A percentile compares a stretch with the other conserved stretches of the same genome.
phyloP scores from a whole-genome alignment of 345 rosid genomes.

The Citrus reticulata region DNA sequence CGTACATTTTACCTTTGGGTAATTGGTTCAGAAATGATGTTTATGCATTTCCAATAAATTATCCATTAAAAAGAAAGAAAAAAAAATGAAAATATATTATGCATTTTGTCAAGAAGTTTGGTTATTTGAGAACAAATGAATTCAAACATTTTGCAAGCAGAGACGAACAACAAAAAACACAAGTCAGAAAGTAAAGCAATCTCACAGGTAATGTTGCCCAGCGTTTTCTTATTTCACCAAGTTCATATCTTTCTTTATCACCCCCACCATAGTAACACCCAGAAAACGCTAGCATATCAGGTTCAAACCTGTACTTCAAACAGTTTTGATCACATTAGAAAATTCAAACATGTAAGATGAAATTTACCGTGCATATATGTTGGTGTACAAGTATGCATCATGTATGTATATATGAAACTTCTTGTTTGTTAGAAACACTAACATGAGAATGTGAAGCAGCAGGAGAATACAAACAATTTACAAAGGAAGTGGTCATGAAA shows the following conservation, averaged over 20 bases:
- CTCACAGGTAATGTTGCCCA: constrained; percentile 98
- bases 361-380: not conserved
- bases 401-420: not conserved
- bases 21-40: not conserved
- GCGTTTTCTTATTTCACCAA: constrained; percentile 87
- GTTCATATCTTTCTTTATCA: constrained; percentile 86
- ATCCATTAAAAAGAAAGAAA: not conserved
- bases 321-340: not conserved
- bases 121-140: not conserved
- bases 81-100: not conserved
- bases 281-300: constrained; percentile 99
- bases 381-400: not conserved
- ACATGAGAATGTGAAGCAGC: not conserved
- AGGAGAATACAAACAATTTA: not conserved
- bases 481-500: not conserved
- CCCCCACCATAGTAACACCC: constrained; percentile 99
- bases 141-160: not conserved
- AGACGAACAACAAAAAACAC: not conserved
- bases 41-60: constrained; percentile 1
- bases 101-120: not conserved
- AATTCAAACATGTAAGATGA: constrained; percentile 3
- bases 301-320: constrained; percentile 69
- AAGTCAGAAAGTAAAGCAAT: constrained; percentile 16
- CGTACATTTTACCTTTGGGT: not conserved
- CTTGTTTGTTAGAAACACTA: not conserved